phyloP scores from a whole-genome alignment of 805 yeast species.

The Candida dajiaensis region DNA sequence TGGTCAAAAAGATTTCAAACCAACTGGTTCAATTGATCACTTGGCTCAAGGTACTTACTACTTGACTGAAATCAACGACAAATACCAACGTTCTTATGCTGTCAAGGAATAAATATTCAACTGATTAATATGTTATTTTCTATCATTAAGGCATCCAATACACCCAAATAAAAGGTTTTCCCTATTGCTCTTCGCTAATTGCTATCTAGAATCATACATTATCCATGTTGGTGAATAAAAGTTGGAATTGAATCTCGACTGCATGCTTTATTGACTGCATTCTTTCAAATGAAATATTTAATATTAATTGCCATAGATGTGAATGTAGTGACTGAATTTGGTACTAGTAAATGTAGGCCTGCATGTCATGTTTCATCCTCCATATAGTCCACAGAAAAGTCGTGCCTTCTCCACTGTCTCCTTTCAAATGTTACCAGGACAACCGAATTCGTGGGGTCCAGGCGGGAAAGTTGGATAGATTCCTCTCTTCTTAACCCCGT shows the following conservation, averaged over 20 bases:
- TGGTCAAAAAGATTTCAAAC: constrained; percentile 70
- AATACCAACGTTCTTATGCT: constrained; percentile 77
- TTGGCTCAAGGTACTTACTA: constrained; percentile 77
- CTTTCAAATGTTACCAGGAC: too few species aligned
- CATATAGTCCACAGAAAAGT: too few species aligned
- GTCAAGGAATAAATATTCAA: constrained; percentile 45
- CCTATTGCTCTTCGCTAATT: too few species aligned
- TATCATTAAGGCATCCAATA: too few species aligned
- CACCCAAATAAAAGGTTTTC: too few species aligned
- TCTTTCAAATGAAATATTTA: not conserved
- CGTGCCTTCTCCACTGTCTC: too few species aligned
- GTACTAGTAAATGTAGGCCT: too few species aligned
- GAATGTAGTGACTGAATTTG: too few species aligned
- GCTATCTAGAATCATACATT: not conserved
- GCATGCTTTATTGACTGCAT: not conserved
- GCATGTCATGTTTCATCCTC: too few species aligned
- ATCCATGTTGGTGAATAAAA: not conserved
- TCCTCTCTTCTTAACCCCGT: not conserved
- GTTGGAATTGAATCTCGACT: too few species aligned
- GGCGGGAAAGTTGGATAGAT: too few species aligned
- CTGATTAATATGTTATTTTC: not conserved
- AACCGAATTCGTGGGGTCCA: too few species aligned
- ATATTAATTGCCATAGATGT: not conserved
- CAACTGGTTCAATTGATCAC: constrained; percentile 71
- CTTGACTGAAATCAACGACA: constrained; percentile 78